phyloP scores from a whole-genome alignment of 345 rosid species.

The Salix arbutifolia region DNA sequence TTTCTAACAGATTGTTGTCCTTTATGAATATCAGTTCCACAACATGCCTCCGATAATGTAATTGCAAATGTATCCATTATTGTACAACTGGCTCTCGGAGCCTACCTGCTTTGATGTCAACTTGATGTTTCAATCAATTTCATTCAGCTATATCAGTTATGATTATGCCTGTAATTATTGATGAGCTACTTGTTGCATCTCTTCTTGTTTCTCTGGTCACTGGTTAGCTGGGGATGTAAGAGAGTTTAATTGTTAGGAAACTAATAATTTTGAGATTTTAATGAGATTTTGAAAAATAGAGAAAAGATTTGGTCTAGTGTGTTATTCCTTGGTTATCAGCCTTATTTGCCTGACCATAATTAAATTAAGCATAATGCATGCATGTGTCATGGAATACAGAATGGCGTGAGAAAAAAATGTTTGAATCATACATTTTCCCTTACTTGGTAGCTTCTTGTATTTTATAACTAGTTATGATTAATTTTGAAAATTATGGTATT shows the following conservation, averaged over 20 bases:
- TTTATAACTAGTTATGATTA: neutral
- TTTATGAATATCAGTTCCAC: neutral
- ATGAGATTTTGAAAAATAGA: too few species aligned
- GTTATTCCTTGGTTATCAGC: too few species aligned
- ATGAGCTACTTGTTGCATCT: too few species aligned
- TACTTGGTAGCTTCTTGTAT: neutral
- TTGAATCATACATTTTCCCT: neutral
- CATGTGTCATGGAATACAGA: neutral
- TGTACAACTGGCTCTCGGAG: neutral
- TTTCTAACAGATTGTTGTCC: neutral
- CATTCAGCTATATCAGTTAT: too few species aligned
- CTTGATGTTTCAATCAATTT: too few species aligned
- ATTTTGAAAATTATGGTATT: constrained; percentile 1
- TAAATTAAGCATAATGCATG: neutral
- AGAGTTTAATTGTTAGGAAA: too few species aligned
- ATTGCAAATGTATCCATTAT: neutral
- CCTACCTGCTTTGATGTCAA: neutral
- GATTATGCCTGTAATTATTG: too few species aligned
- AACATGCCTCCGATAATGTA: neutral
- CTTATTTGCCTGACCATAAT: too few species aligned
- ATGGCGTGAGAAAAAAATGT: neutral
- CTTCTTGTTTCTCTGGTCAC: too few species aligned
- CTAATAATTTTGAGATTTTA: too few species aligned
- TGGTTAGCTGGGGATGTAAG: too few species aligned
- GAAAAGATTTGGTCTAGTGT: too few species aligned